Base-by-base conservation (phyloP, 2,329 filamentous ascomycete species). In the Botryotinia convoluta region DNA sequence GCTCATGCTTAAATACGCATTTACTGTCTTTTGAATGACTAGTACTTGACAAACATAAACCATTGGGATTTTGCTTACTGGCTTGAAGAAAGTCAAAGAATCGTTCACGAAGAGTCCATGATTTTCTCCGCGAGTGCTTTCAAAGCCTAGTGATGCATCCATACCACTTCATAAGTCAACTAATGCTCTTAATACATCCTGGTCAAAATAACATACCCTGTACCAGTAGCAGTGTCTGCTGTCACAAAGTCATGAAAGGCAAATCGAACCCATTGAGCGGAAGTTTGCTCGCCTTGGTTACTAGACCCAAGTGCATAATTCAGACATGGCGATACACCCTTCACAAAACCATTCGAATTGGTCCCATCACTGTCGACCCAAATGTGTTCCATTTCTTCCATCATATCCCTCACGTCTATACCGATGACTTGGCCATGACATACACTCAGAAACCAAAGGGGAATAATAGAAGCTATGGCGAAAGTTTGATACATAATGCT, bases 81-180 rank as follows among this genome's bases (percentile, higher is more conserved):
- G 29, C 45, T 44, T 44, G 22, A 48, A 48, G n/a, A 48, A 65
- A 32, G 60, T 26, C 6, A 62, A 18, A 10, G 22, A 39, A n/a
- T 62, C 60, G 20, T 62, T 62, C 10, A n/a, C 32, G 26, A 62
- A 62, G 87, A 81, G 80, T 89, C 88, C 78, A 85, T 90, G 75
- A 26, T 48, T 48, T 68, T 77, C 77, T 22, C 67, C 35, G 51
- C 76, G 65, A 32, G 71, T 69, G 9, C 9, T 26, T 48, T 26
- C 45, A 48, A 48, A 48, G 9, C 22, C 45, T 4, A 26, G 22
- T 48, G 22, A 26, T 26, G 22, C 45, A 48, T 48, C 45, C 22
- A 48, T 26, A 48, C 9, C 45, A 48, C 45, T 48, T 26, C 4
- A 12, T 26, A 48, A 48, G 22, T 48, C 45, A 48, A 10, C 45